Conservation (phyloP, 306 rosid genomes). For the Malus sylvestris region DNA sequence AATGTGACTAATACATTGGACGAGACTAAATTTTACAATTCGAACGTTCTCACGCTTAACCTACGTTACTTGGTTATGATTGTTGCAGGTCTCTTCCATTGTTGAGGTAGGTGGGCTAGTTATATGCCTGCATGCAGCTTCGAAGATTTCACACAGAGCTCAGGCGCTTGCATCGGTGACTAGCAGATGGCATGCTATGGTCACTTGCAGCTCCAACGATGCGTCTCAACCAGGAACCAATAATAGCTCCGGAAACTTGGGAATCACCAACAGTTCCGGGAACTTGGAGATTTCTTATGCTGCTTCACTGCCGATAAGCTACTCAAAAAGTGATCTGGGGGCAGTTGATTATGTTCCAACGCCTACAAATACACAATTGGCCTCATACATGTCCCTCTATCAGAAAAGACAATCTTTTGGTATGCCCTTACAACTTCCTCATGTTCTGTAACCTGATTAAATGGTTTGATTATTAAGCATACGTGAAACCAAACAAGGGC, state of each 20-base stretch:
- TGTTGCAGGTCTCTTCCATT: conserved; percentile 29
- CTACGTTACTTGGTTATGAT: not conserved
- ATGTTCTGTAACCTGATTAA: not conserved
- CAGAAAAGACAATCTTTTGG: conserved; percentile 45
- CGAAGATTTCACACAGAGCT: conserved; percentile 45
- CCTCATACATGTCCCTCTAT: conserved; percentile 30
- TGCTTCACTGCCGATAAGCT: conserved; percentile 5
- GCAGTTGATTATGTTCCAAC: conserved; percentile 22
- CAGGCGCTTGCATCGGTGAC: conserved; percentile 35
- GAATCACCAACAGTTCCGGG: not conserved
- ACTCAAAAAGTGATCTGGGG: conserved; percentile 40
- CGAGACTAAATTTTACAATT: not conserved
- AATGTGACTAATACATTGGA: not conserved
- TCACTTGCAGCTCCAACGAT: conserved; percentile 31
- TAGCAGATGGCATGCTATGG: conserved; percentile 48
- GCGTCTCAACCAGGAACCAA: conserved; percentile 3
- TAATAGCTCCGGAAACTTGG: conserved; percentile 4
- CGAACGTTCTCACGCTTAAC: not conserved
- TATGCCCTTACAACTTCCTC: conserved; percentile 2
- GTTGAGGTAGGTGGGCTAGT: conserved; percentile 39
- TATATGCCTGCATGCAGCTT: conserved; percentile 36
- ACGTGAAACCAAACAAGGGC: too few relatives aligned
- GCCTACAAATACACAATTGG: conserved; percentile 30
- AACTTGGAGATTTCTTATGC: not conserved
- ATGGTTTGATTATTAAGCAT: not conserved